Evolutionary conservation across 441 rosid genomes (phyloP).

Genomic region (Erodium moschatum): DNA sequence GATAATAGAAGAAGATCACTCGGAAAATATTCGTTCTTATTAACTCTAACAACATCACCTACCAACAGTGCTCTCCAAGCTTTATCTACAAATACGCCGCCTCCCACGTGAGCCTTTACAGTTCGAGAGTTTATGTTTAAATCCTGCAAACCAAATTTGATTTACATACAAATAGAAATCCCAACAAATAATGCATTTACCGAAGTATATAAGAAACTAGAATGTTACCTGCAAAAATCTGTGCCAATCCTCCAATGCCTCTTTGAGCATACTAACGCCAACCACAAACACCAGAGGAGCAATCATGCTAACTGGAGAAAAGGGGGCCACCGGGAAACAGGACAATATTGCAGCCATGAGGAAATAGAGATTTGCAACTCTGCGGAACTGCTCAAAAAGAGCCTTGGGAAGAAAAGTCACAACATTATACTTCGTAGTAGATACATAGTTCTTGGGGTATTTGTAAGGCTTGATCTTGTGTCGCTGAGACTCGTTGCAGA

Average conservation of each 20-base stretch:
- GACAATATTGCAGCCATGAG: slow-evolving; percentile 68
- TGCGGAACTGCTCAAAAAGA: slow-evolving; percentile 84
- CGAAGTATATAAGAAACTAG: too few relatives aligned
- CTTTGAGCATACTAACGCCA: slow-evolving; percentile 82
- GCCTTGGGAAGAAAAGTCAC: slow-evolving; percentile 83
- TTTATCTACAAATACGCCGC: slow-evolving; percentile 41
- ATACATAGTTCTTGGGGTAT: slow-evolving; percentile 56
- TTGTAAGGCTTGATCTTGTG: slow-evolving; percentile 43
- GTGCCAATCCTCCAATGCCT: slow-evolving; percentile 80
- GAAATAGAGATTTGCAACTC: slow-evolving; percentile 86
- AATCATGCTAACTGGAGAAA: slow-evolving; percentile 58
- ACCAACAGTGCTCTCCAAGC: slow-evolving; percentile 79
- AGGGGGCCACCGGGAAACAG: slow-evolving; percentile 71
- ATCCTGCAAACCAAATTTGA: slow-evolving; percentile 46
- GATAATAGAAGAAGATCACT: slow-evolving; percentile 85
- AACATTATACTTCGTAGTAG: slow-evolving; percentile 68
- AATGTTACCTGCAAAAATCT: slow-evolving; percentile 58
- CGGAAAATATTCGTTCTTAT: slow-evolving; percentile 82
- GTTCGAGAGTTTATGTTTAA: slow-evolving; percentile 59
- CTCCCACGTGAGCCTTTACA: slow-evolving; percentile 50
- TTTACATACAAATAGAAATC: too few relatives aligned
- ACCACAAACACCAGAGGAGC: slow-evolving; percentile 74
- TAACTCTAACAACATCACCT: slow-evolving; percentile 76
- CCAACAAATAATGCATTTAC: too few relatives aligned
- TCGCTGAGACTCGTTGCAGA: slow-evolving; percentile 66